phyloP scores from a whole-genome alignment of 129 eudicot species.

The Mikania micrantha region DNA sequence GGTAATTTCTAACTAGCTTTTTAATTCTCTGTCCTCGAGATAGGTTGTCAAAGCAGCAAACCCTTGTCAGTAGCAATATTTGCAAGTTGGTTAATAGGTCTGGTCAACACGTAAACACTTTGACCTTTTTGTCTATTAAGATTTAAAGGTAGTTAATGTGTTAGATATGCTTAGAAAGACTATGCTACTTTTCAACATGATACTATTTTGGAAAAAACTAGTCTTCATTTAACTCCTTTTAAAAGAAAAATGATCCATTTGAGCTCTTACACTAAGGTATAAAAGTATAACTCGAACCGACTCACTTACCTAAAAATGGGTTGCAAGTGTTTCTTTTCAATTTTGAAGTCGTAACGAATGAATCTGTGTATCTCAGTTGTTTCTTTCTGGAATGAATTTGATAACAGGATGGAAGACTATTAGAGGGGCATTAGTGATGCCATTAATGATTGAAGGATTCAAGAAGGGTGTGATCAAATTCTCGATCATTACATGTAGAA shows the following conservation, averaged over 20 bases:
- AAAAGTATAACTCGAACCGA: background rate
- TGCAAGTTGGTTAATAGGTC: background rate
- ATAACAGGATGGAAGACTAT: constrained; percentile 86
- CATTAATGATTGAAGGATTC: constrained; percentile 84
- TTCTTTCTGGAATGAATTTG: background rate
- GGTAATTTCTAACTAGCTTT: constrained; percentile 32
- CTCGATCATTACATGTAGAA: constrained; percentile 69
- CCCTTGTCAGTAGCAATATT: background rate
- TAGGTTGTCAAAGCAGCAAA: background rate
- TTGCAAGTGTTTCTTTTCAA: background rate
- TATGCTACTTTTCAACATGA: background rate
- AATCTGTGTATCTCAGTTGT: background rate
- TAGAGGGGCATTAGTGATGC: constrained; percentile 76
- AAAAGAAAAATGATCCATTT: background rate
- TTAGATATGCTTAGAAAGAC: background rate
- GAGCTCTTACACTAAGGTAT: background rate
- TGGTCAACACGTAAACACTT: constrained; percentile 5
- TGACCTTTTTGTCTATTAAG: background rate
- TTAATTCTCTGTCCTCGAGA: background rate
- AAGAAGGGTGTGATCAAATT: constrained; percentile 73
- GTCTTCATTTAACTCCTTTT: background rate
- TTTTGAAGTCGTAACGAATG: background rate
- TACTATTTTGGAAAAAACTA: background rate
- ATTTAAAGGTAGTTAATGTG: background rate
- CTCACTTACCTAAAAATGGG: background rate